Evolutionary conservation across 2,329 filamentous ascomycete genomes (phyloP).

Genomic region (Exserohilum rostratum): DNA sequence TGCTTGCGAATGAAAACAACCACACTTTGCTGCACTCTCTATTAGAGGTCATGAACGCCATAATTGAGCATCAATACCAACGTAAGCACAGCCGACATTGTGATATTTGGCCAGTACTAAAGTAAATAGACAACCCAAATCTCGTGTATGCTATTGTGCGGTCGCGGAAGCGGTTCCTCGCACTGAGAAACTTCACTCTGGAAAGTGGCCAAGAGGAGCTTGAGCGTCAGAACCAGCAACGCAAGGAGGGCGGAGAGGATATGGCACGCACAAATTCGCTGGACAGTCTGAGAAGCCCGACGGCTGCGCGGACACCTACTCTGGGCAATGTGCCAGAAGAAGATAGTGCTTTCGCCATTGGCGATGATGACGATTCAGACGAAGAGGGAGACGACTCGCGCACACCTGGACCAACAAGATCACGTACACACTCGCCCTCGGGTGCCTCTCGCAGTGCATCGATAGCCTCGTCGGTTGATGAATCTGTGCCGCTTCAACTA

Average conservation of each 20-base stretch:
- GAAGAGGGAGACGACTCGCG: conserved; percentile 64
- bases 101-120: conserved; percentile 19
- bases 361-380: conserved; percentile 76
- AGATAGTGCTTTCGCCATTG: conserved; percentile 83
- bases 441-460: conserved; percentile 66
- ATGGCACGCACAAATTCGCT: conserved; percentile 63
- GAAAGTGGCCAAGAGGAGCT: conserved; percentile 93
- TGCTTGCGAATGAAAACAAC: conserved; percentile 91
- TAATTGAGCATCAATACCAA: conserved; percentile 85
- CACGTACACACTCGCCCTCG: conserved; percentile 38
- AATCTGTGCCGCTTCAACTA: conserved; percentile 80
- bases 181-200: conserved; percentile 83
- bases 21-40: conserved; percentile 80
- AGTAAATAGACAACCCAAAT: conserved; percentile 71
- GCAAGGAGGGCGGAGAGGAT: conserved; percentile 62
- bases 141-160: conserved; percentile 80
- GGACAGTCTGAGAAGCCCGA: conserved; percentile 71
- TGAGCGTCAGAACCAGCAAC: conserved; percentile 74
- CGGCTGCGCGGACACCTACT: conserved; percentile 60
- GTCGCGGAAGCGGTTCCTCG: conserved; percentile 82
- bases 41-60: conserved; percentile 85
- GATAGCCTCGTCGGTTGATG: conserved; percentile 70
- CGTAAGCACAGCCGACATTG: conserved; percentile 57
- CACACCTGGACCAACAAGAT: conserved; percentile 46
- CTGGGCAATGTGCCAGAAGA: conserved; percentile 77